Conservation (phyloP, 2,329 filamentous ascomycete genomes). For the Pseudovirgaria hyperparasitica region DNA sequence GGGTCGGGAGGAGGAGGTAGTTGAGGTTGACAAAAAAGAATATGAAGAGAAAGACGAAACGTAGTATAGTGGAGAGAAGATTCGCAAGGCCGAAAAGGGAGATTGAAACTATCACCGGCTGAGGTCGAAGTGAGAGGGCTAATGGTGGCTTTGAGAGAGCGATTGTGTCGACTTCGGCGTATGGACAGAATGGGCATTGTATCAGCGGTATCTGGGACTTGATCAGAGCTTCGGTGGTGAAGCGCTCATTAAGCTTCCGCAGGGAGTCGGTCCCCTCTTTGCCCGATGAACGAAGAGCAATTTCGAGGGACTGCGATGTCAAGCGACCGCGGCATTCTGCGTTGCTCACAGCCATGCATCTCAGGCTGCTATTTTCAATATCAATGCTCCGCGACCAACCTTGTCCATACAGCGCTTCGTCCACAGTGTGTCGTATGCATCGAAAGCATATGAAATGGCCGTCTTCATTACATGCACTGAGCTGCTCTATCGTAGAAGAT, state of each 20-base stretch:
- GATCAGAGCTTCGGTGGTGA: constrained; percentile 63
- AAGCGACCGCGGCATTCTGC: constrained; percentile 58
- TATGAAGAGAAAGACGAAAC: constrained; percentile 38
- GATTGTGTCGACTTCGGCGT: constrained; percentile 66
- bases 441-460: constrained; percentile 68
- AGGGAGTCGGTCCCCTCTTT: constrained; percentile 60
- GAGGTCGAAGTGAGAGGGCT: constrained; percentile 14
- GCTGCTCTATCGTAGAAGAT: constrained; percentile 57
- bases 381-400: constrained; percentile 78
- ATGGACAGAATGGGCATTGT: constrained; percentile 81
- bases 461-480: constrained; percentile 55
- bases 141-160: constrained; percentile 12
- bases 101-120: constrained; percentile 18
- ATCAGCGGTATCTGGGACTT: constrained; percentile 64
- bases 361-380: constrained; percentile 56
- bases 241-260: constrained; percentile 62
- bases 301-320: constrained; percentile 53
- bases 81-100: constrained; percentile 14
- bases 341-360: constrained; percentile 62
- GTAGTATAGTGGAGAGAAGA: constrained; percentile 27
- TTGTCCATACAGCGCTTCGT: constrained; percentile 85
- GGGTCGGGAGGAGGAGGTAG: constrained; percentile 9
- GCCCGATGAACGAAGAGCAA: constrained; percentile 58
- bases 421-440: constrained; percentile 70
- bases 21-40: constrained; percentile 16